phyloP scores from a whole-genome alignment of 352 stramenopile genomes.

The Phytophthora melonis region DNA sequence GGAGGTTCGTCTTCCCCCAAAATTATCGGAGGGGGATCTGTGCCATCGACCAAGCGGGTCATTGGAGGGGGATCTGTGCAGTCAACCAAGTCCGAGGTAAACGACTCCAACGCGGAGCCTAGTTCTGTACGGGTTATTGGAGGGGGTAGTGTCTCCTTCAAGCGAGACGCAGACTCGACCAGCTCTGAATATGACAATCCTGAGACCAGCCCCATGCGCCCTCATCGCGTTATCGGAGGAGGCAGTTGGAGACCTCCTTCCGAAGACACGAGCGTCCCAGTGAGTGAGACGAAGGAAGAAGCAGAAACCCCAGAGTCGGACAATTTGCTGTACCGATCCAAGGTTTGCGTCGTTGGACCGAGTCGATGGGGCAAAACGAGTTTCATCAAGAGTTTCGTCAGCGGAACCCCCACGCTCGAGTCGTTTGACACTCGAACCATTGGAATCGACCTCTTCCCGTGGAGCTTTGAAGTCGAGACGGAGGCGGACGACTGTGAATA shows the following conservation, averaged over 20 bases:
- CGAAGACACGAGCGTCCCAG: not conserved
- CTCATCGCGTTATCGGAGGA: not conserved
- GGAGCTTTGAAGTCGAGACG: conserved; percentile 29
- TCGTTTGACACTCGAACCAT: conserved; percentile 39
- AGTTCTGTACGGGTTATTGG: not conserved
- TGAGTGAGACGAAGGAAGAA: not conserved
- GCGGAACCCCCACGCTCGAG: conserved; percentile 17
- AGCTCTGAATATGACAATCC: not conserved
- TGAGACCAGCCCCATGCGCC: conserved; percentile 7
- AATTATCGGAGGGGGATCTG: not conserved
- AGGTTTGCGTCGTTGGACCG: conserved; percentile 43
- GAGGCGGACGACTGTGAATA: conserved; percentile 11
- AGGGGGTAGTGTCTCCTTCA: not conserved
- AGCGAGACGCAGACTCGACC: not conserved
- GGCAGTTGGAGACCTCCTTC: not conserved
- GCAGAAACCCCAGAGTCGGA: not conserved
- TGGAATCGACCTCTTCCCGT: conserved; percentile 46
- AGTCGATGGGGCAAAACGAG: conserved; percentile 47
- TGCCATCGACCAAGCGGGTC: not conserved
- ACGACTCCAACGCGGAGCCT: not conserved
- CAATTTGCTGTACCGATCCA: conserved; percentile 26
- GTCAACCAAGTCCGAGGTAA: not conserved
- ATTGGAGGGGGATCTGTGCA: not conserved
- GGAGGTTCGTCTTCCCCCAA: not conserved
- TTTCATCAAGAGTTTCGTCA: conserved; percentile 41